Base-by-base conservation (phyloP, 495 filamentous ascomycete species). In the Symbiotaphrina buchneri region DNA sequence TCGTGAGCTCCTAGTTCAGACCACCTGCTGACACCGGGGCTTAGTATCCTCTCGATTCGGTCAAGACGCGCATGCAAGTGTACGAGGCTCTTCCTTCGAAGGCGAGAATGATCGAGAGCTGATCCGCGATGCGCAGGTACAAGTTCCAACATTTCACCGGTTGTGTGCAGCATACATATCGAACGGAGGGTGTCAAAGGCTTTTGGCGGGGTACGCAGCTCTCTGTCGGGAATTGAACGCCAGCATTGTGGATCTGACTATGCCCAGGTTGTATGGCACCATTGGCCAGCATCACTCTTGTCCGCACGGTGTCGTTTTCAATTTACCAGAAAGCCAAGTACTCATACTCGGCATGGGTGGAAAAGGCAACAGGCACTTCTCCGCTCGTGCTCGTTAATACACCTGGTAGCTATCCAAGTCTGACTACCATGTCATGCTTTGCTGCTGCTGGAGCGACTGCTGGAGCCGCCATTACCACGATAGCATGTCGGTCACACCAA, bases 251-350 rank as follows among this genome's bases (percentile, higher is more conserved):
- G 27, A 25, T 32, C 18, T 10, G 32, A 18, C 18, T 30, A 14
- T 19, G 27, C 34, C 28, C 40, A 84, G 78, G 78, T 41, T 68
- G 72, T 38, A 63, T 73, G 21, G 76, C 80, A 29, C 84, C 84
- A 20, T 59, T 94, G 45, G 68, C 68, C 13, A 87, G 78, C 55
- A 76, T 94, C 30, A 92, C 84, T 6, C 61, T 80, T 29, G 83
- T 92, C 33, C 71, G 84, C 21, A 87, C 85, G 13, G 63, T 91
- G 30, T 87, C 79, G n/a, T 92, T 94, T 46, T 84, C 80, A 21
- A 74, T 85, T 33, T 94, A 94, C 55, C 79, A 82, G 48, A 63
- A 61, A 22, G 73, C 78, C 23, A 93, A 92, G 52, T 68, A 80
- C 48, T 51, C 55, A 7, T 74, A 84, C 41, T 71, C 77, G 23